Percentiles rank a stretch among this genome's conserved stretches.
phyloP scores from a whole-genome alignment of 352 stramenopile species.

The Globisporangium recalcitrans region DNA sequence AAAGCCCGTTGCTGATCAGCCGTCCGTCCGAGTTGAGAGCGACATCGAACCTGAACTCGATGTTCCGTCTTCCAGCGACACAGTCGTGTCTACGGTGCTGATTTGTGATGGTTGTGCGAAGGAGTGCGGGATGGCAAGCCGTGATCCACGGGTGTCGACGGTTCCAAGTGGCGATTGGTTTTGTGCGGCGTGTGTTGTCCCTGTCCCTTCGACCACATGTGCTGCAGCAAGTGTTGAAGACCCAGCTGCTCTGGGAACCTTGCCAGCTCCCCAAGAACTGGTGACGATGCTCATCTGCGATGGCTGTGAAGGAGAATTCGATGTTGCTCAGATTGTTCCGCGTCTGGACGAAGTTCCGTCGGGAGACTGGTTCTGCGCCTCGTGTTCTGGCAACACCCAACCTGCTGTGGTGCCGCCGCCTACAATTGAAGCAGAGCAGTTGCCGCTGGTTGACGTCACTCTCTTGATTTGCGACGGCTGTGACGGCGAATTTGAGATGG shows the following conservation, averaged over 20 bases:
- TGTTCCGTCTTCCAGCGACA: not conserved
- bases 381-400: not conserved
- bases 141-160: slow-evolving; percentile 2
- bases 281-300: slow-evolving; percentile 37
- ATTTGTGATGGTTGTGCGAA: slow-evolving; percentile 30
- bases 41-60: not conserved
- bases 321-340: slow-evolving; percentile 23
- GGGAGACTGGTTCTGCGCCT: slow-evolving; percentile 37
- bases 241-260: not conserved
- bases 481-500: slow-evolving; percentile 57
- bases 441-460: slow-evolving; percentile 21
- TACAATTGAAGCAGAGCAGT: not conserved
- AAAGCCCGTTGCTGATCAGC: not conserved
- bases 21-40: not conserved
- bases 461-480: slow-evolving; percentile 70
- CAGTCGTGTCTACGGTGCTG: not conserved
- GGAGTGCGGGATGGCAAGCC: slow-evolving; percentile 18
- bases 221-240: not conserved
- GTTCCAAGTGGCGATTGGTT: slow-evolving; percentile 27
- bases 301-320: slow-evolving; percentile 32
- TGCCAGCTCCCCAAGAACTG: slow-evolving; percentile 5
- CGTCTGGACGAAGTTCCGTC: slow-evolving; percentile 20
- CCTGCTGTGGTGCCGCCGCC: not conserved
- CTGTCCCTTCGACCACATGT: not conserved
- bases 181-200: slow-evolving; percentile 11